Percentiles rank a stretch among this genome's conserved stretches.
Evolutionary conservation across 2,329 filamentous ascomycete species (phyloP).

Genomic region (Cercospora zeina): DNA sequence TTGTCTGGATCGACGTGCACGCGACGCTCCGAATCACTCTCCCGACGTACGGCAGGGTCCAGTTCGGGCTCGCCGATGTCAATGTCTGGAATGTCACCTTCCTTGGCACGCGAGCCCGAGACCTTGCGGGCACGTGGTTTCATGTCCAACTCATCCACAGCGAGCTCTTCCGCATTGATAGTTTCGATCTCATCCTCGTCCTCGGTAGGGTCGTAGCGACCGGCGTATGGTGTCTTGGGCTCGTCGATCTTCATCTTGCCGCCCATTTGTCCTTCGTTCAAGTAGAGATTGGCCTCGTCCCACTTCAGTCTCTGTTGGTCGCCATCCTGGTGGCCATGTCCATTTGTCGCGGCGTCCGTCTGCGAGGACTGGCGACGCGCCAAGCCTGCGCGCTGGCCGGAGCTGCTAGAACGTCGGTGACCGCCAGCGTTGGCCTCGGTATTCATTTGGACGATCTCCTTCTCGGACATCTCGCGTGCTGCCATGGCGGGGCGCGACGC

Average conservation of each 20-base stretch:
- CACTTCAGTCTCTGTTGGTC: constrained; percentile 85
- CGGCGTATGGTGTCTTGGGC: constrained; percentile 95
- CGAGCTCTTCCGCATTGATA: constrained; percentile 69
- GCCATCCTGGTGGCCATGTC: constrained; percentile 54
- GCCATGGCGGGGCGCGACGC: constrained; percentile 43
- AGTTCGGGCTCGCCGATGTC: constrained; percentile 87
- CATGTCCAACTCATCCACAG: constrained; percentile 67
- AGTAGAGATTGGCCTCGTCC: constrained; percentile 97
- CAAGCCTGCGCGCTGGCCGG: constrained; percentile 59
- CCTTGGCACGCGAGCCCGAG: constrained; percentile 42
- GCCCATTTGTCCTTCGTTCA: constrained; percentile 92
- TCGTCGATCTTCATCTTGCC: constrained; percentile 99
- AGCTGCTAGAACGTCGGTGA: constrained; percentile 78
- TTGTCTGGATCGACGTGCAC: constrained; percentile 70
- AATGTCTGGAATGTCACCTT: constrained; percentile 86
- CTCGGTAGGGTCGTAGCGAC: constrained; percentile 84
- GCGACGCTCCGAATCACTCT: constrained; percentile 64
- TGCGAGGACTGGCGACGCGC: constrained; percentile 70
- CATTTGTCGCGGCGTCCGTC: constrained; percentile 20
- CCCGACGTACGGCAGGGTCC: constrained; percentile 41
- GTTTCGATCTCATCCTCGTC: constrained; percentile 73
- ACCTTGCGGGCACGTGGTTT: constrained; percentile 41
- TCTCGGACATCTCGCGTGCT: constrained; percentile 63
- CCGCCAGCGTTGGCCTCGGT: constrained; percentile 92
- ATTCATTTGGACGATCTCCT: constrained; percentile 90